Percentiles rank a stretch among this genome's conserved stretches.
phyloP scores from a whole-genome alignment of 176 grass and related monocot genomes.

The Rhynchospora pubera region DNA sequence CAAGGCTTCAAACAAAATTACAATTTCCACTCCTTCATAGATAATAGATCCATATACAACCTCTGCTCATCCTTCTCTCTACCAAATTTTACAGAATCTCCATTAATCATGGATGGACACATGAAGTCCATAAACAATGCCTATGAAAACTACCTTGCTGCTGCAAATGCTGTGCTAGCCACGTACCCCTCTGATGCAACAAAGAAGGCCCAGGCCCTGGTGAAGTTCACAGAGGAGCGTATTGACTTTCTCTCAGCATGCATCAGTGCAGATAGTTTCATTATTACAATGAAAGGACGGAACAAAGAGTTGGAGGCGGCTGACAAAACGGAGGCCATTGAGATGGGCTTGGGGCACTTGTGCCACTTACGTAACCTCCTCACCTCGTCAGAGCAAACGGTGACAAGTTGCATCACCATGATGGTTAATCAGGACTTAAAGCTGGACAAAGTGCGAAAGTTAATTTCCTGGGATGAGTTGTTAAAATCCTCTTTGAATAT shows the following conservation, averaged over 20 bases:
- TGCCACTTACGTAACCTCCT: not conserved
- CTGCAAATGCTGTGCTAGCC: no score
- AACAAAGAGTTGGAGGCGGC: not conserved
- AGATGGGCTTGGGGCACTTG: not conserved
- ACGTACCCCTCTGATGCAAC: not conserved
- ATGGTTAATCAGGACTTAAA: not conserved
- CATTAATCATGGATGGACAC: no score
- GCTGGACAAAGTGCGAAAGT: not conserved
- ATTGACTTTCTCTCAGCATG: not conserved
- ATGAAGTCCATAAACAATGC: no score
- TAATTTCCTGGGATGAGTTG: no score
- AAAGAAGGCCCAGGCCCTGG: slow-evolving; percentile 4
- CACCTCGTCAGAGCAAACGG: not conserved
- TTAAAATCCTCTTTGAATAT: no score
- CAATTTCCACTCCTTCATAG: no score
- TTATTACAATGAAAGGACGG: not conserved
- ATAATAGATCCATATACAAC: no score
- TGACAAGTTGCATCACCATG: not conserved
- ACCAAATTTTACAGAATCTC: no score
- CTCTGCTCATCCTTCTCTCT: no score
- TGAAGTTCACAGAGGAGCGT: not conserved
- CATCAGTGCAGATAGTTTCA: slow-evolving; percentile 4
- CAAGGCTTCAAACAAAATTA: no score
- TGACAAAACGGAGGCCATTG: not conserved
- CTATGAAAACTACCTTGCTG: no score